Evolutionary conservation across 192 early-diverging fungal species (phyloP).

Genomic region (Backusella psychrophila): DNA sequence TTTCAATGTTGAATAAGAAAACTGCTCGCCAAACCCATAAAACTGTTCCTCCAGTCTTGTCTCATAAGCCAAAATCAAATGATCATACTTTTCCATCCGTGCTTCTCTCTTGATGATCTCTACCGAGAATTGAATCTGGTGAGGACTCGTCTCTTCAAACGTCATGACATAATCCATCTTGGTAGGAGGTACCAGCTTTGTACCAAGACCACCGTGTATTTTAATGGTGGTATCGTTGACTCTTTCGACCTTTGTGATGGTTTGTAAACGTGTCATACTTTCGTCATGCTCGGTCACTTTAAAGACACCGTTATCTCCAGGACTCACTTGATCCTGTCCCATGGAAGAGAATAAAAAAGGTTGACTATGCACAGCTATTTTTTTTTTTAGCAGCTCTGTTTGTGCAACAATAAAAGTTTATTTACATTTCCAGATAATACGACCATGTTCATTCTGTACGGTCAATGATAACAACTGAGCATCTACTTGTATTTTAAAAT

Average conservation of each 20-base stretch:
- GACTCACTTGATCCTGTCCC: slow-evolving; percentile 28
- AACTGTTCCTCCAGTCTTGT: slow-evolving; percentile 31
- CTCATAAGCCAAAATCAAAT: slow-evolving; percentile 21
- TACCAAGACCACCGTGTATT: slow-evolving; percentile 19
- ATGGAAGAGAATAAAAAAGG: slow-evolving; percentile 35
- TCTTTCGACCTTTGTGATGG: slow-evolving; percentile 17
- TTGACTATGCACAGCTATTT: slow-evolving; percentile 16
- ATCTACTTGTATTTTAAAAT: slow-evolving; percentile 18
- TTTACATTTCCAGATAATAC: slow-evolving; percentile 29
- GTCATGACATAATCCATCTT: slow-evolving; percentile 29
- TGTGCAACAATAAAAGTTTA: neutral
- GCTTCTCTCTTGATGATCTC: neutral
- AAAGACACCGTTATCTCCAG: slow-evolving; percentile 29
- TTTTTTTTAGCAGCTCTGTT: neutral
- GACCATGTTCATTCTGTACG: slow-evolving; percentile 13
- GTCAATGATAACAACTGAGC: neutral
- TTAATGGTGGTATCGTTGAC: slow-evolving; percentile 12
- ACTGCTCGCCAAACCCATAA: slow-evolving; percentile 45
- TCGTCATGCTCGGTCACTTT: slow-evolving; percentile 36
- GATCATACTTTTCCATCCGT: slow-evolving; percentile 8
- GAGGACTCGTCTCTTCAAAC: slow-evolving; percentile 15
- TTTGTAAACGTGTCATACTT: slow-evolving; percentile 28
- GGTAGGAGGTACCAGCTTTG: slow-evolving; percentile 20
- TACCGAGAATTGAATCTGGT: slow-evolving; percentile 21
- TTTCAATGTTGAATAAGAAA: slow-evolving; percentile 22